Evolutionary conservation across 768 basidiomycete genomes (phyloP).

Genomic region (Amanita rubescens): DNA sequence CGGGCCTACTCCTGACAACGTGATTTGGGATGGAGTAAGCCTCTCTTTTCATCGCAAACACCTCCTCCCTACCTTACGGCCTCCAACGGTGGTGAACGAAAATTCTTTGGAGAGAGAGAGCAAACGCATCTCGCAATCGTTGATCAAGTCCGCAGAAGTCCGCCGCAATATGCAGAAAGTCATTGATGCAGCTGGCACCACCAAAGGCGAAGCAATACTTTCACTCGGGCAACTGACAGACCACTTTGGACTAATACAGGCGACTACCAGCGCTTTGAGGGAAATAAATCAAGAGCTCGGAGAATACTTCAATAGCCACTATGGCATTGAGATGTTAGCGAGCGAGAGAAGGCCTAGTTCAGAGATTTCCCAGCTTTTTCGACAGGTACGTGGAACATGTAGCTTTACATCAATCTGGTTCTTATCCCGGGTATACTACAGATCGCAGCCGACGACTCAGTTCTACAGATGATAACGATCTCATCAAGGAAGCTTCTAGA

Average conservation of each 20-base stretch:
- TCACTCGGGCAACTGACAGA: too few species aligned
- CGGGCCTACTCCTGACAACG: constrained; percentile 20
- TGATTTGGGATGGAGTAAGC: constrained; percentile 28
- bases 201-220: background rate
- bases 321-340: too few species aligned
- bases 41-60: constrained; percentile 23
- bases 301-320: too few species aligned
- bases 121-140: background rate
- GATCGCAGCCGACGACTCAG: constrained; percentile 18
- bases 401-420: background rate
- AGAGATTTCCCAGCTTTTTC: too few species aligned
- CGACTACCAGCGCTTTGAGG: too few species aligned
- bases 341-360: too few species aligned
- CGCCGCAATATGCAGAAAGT: background rate
- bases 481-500: constrained; percentile 5
- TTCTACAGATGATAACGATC: constrained; percentile 13
- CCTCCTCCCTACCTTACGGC: constrained; percentile 15
- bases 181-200: too few species aligned
- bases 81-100: background rate
- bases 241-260: too few species aligned
- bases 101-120: background rate
- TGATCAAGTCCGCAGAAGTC: background rate
- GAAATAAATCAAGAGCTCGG: too few species aligned
- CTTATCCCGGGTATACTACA: too few species aligned
- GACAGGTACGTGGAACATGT: too few species aligned